phyloP scores from a whole-genome alignment of 257 asterid genomes.

The Solanum peruvianum region DNA sequence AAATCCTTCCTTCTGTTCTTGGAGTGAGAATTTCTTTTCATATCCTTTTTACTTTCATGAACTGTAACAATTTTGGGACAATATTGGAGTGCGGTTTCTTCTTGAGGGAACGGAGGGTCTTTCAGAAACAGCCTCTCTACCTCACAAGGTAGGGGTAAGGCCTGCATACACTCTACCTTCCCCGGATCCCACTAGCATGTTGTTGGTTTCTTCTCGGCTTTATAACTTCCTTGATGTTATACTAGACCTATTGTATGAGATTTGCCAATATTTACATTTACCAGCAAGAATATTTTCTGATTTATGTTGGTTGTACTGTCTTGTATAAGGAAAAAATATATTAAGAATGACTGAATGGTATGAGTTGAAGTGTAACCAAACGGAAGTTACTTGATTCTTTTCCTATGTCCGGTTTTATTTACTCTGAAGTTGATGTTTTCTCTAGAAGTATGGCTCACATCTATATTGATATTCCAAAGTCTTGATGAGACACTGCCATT shows the following conservation, averaged over 20 bases:
- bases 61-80: neutral
- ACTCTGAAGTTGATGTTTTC: neutral
- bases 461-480: neutral
- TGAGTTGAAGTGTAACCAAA: neutral
- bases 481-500: slow-evolving; percentile 6
- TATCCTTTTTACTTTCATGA: neutral
- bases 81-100: neutral
- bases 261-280: neutral
- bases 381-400: neutral
- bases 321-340: neutral
- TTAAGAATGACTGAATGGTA: neutral
- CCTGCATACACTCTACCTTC: neutral
- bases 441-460: neutral
- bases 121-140: neutral
- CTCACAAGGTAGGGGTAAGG: neutral
- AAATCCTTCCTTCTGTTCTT: neutral
- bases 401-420: neutral
- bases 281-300: neutral
- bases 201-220: neutral
- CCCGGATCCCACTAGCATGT: neutral
- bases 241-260: neutral
- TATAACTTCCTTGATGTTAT: neutral
- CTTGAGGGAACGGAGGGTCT: neutral
- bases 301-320: neutral
- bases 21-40: neutral